Evolutionary conservation across 345 rosid species (phyloP), one percentile per base, ranked within the genome.

Genomic region (Pseudoturritis turrita): DNA sequence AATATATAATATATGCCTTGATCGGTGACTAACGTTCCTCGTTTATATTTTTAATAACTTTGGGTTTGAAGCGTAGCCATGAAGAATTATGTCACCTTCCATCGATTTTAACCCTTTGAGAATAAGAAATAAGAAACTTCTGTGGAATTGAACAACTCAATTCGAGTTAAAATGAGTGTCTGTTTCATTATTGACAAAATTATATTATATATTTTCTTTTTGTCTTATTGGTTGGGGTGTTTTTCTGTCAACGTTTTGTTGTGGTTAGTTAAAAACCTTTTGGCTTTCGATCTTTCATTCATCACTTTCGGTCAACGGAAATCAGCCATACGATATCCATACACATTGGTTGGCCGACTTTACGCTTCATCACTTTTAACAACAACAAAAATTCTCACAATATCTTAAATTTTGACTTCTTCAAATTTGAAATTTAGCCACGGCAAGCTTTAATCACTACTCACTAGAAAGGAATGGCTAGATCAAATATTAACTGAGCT

Each of bases 241-340:
- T 25, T 36, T n/a, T 8, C 4, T 8, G 75, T 71, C 62, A 72
- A 62, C 37, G 62, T 18, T 62, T 71, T 21, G 39, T 19, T 41
- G 70, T 41, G 37, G 11, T 53, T 40, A 41, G 28, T 31, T 52
- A 15, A 31, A 52, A 43, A 26, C 35, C 5, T 22, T 33, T 53
- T 43, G 43, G 29, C 64, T 23, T 59, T 31, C 21, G 14, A 19
- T 33, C n/a, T 2, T 39, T 19, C 8, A 17, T 51, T 21, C 18
- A 29, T 69, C 13, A 58, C 26, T 36, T 11, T 23, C 35, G 14
- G 77, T 72, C 77, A 54, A 72, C 64, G 21, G 5, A 63, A 18
- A 43, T 35, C 28, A 54, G 29, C 40, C 49, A 28, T 44, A 43
- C 15, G 55, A 33, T 11, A 21, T 4, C 26, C 15, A 23, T 41